phyloP scores from a whole-genome alignment of 371 early-diverging fungal genomes.

The Mortierella sp. region DNA sequence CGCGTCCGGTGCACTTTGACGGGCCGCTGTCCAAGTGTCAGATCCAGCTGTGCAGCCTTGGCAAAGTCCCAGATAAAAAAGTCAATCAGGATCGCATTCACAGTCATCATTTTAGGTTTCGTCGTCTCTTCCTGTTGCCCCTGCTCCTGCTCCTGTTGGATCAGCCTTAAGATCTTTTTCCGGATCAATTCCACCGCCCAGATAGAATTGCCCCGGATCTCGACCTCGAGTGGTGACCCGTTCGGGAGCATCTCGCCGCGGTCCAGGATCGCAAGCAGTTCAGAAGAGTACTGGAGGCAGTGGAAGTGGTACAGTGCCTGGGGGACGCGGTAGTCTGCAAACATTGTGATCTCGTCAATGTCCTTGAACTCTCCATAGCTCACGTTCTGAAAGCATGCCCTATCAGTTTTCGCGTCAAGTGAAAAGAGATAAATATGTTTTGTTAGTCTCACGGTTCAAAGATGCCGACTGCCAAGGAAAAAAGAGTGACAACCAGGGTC shows the following conservation, averaged over 20 bases:
- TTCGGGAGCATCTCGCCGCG: slow-evolving; percentile 64
- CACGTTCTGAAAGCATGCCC: slow-evolving; percentile 89
- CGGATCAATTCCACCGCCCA: slow-evolving; percentile 86
- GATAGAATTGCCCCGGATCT: slow-evolving; percentile 90
- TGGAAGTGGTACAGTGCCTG: slow-evolving; percentile 82
- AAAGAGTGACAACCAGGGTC: neutral
- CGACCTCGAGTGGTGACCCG: slow-evolving; percentile 80
- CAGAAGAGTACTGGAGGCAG: slow-evolving; percentile 76
- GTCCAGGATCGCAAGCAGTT: slow-evolving; percentile 64
- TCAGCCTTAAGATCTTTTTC: slow-evolving; percentile 60
- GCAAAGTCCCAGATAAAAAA: slow-evolving; percentile 94
- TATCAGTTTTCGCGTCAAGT: slow-evolving; percentile 25
- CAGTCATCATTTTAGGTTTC: slow-evolving; percentile 33
- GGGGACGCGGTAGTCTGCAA: slow-evolving; percentile 89
- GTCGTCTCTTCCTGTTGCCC: neutral
- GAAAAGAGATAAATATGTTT: no score
- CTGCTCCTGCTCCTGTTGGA: slow-evolving; percentile 32
- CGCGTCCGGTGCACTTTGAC: slow-evolving; percentile 88
- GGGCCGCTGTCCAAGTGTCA: slow-evolving; percentile 63
- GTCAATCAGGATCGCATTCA: slow-evolving; percentile 89
- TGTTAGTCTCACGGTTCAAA: neutral
- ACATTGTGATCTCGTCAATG: slow-evolving; percentile 91
- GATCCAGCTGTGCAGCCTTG: slow-evolving; percentile 68
- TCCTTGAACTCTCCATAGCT: slow-evolving; percentile 76
- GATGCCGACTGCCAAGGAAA: no score